These are phyloP conservation scores for Rhynchospora pubera DNA, from an alignment of 176 grass and related monocot species.

Conservation along the genomic window DNA sequence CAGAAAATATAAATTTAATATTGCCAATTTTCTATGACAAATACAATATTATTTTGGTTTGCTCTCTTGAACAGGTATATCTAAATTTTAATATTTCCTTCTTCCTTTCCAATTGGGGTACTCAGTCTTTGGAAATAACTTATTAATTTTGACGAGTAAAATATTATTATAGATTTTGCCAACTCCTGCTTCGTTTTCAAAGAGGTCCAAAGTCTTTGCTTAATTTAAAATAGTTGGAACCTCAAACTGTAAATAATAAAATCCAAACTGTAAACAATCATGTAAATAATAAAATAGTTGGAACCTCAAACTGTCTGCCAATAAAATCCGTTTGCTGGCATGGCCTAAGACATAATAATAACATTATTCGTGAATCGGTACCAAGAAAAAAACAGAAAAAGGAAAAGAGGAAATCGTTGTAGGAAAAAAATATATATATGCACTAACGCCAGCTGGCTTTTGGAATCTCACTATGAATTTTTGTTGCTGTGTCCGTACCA, in stretches of 20 bases:
- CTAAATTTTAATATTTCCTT: neutral
- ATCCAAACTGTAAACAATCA: too few species aligned
- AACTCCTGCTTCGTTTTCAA: neutral
- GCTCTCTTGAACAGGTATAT: neutral
- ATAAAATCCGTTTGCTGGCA: neutral
- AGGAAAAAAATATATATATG: neutral
- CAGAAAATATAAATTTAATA: neutral
- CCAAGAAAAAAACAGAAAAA: neutral
- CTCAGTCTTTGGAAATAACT: neutral
- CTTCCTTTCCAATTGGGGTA: neutral
- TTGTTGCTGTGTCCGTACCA: neutral
- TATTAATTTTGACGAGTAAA: neutral
- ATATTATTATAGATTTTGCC: neutral
- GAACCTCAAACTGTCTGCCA: neutral
- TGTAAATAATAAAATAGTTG: neutral
- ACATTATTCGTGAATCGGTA: neutral
- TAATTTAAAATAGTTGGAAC: too few species aligned
- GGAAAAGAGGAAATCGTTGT: neutral
- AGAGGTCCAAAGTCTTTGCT: neutral
- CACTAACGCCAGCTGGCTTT: neutral
- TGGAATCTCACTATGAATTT: neutral
- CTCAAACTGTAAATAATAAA: too few species aligned
- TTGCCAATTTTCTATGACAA: neutral
- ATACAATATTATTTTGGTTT: neutral
- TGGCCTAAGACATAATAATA: neutral